Evolutionary conservation across 2,329 filamentous ascomycete genomes (phyloP).

Genomic region (Pseudogymnoascus sp.): DNA sequence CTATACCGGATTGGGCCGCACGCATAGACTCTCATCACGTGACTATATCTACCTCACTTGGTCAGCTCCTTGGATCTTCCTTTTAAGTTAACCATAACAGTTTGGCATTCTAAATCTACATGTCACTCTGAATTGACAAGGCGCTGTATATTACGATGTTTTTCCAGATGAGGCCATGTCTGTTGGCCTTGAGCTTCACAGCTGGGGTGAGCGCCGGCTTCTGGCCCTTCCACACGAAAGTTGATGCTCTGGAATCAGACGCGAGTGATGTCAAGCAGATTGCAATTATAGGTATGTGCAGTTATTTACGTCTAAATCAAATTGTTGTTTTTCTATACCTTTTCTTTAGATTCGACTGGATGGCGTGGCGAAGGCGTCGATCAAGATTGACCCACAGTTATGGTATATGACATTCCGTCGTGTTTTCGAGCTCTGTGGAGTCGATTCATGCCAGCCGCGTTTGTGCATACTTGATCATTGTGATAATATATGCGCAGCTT

Average conservation of each 20-base stretch:
- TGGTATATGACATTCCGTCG: not conserved
- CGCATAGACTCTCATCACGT: not conserved
- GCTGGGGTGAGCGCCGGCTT: conserved; percentile 20
- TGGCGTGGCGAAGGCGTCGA: not conserved
- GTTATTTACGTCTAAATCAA: not conserved
- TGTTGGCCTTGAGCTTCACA: conserved; percentile 18
- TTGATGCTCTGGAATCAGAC: conserved; percentile 17
- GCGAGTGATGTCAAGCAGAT: conserved; percentile 23
- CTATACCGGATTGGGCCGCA: conserved; percentile 6
- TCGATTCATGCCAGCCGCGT: not conserved
- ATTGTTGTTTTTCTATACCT: not conserved
- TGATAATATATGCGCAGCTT: not conserved
- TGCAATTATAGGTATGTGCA: conserved; percentile 29
- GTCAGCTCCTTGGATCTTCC: not conserved
- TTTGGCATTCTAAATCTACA: not conserved
- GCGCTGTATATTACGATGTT: not conserved
- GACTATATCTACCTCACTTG: not conserved
- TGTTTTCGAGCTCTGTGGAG: not conserved
- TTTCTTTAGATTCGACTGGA: not conserved
- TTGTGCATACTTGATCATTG: not conserved
- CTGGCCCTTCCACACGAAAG: conserved; percentile 23
- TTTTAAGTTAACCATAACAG: not conserved
- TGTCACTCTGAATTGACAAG: not conserved
- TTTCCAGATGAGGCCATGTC: conserved; percentile 12
- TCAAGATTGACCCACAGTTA: not conserved